Base-by-base conservation (phyloP, 2,329 filamentous ascomycete genomes). In the Pseudogymnoascus sp. region DNA sequence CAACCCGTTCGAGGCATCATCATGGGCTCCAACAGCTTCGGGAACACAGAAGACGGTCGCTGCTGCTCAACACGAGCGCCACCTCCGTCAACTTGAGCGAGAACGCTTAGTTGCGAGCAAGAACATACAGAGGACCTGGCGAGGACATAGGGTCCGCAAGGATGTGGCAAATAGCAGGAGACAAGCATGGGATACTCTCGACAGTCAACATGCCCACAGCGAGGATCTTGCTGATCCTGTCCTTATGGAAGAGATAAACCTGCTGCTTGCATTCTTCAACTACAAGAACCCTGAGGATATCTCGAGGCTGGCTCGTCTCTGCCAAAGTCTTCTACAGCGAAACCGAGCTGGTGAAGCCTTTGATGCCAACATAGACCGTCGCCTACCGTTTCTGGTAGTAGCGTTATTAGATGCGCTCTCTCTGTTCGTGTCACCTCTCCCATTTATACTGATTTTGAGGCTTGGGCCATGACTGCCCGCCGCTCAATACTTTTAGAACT, bases 1-100 rank as follows among this genome's bases (percentile, higher is more conserved):
- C 59, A 96, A 96, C 71, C 91, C 92, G 3, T 96, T 94, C 74
- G 86, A 83, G 64, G 84, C 84, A 67, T 81, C 81, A 33, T 78
- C 80, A 42, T 84, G 85, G 80, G 77, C 78, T 13, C 78, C 83
- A 4, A 77, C 81, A 10, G 81, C 81, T 13, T 80, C 84, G 1
- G 87, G 86, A 15, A 81, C 89, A 4, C 90, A 91, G 69, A 87
- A 88, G 70, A 88, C 92, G 1, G 83, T 97, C 29, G 89, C 88
- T 48, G 86, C 91, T 69, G 93, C 93, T 29, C 91, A 97, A 71
- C 90, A 92, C 68, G 92, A 97, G 69, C 87, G 94, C 31, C 80
- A 87, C 66, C 83, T 87, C 68, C 84, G 94, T 68, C 91, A 96
- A 69, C 85, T 85, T 59, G 92, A 97, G 70, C 83, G 92, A 68